Evolutionary conservation across 805 yeast species (phyloP).

Genomic region (Nakazawaea ishiwadae): DNA sequence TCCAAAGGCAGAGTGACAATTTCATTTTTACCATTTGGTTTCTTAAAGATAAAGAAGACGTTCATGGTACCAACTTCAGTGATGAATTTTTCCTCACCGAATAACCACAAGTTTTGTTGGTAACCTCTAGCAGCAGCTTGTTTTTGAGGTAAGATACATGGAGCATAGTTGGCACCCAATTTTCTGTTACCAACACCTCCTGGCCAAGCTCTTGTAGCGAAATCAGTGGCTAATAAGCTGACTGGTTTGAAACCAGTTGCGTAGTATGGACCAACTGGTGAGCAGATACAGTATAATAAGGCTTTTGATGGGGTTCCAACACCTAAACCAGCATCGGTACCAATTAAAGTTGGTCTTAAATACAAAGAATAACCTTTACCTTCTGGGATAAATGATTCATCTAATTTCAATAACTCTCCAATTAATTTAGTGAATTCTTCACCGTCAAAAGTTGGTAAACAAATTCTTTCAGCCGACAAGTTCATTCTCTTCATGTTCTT

Average conservation of each 20-base stretch:
- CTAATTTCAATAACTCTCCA: constrained; percentile 70
- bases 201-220: constrained; percentile 98
- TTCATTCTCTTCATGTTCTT: constrained; percentile 92
- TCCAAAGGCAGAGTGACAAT: constrained; percentile 94
- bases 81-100: constrained; percentile 80
- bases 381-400: constrained; percentile 73
- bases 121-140: constrained; percentile 90
- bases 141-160: constrained; percentile 85
- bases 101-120: constrained; percentile 95
- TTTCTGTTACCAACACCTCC: constrained; percentile 97
- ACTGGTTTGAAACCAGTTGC: constrained; percentile 96
- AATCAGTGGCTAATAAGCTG: constrained; percentile 87
- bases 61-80: constrained; percentile 99
- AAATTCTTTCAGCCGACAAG: constrained; percentile 81
- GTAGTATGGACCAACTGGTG: constrained; percentile 97
- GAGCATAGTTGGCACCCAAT: constrained; percentile 97
- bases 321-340: constrained; percentile 86
- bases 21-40: constrained; percentile 80
- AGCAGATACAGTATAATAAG: constrained; percentile 77
- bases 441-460: constrained; percentile 80
- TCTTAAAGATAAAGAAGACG: constrained; percentile 80
- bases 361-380: constrained; percentile 89
- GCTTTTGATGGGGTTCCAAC: constrained; percentile 82
- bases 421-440: constrained; percentile 74
- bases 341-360: constrained; percentile 92